Evolutionary conservation across 2,329 filamentous ascomycete genomes (phyloP).

Genomic region (Colletotrichum orchidophilum): DNA sequence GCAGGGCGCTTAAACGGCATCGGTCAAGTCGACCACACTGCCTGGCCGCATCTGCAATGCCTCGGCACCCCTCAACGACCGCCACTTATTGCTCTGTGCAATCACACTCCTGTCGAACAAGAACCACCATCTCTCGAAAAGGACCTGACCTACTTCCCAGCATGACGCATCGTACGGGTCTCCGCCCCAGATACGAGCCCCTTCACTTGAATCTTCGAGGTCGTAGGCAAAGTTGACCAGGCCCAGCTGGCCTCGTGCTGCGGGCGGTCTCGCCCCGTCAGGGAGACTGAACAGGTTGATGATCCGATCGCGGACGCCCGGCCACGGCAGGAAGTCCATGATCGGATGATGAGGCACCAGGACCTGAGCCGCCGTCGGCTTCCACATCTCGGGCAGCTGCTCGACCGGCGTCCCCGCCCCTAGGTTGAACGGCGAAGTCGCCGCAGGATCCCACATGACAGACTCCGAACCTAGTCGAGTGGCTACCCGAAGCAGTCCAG

Average conservation of each 20-base stretch:
- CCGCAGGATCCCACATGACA: slow-evolving; percentile 56
- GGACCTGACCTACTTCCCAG: slow-evolving; percentile 68
- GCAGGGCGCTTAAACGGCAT: slow-evolving; percentile 5
- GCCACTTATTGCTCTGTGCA: slow-evolving; percentile 62
- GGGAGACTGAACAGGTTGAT: slow-evolving; percentile 62
- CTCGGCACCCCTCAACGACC: slow-evolving; percentile 55
- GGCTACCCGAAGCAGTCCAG: slow-evolving; percentile 57
- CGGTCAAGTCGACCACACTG: slow-evolving; percentile 9
- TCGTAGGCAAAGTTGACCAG: slow-evolving; percentile 65
- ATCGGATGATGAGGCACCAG: slow-evolving; percentile 64
- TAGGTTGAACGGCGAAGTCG: slow-evolving; percentile 56
- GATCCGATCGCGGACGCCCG: slow-evolving; percentile 59
- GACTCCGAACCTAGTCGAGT: slow-evolving; percentile 53
- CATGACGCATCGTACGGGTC: slow-evolving; percentile 57
- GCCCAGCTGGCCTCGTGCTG: slow-evolving; percentile 55
- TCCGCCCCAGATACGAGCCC: slow-evolving; percentile 57
- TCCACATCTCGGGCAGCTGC: slow-evolving; percentile 57
- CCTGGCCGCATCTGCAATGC: slow-evolving; percentile 17
- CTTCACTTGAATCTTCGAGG: slow-evolving; percentile 63
- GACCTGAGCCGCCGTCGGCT: slow-evolving; percentile 60
- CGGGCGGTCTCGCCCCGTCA: slow-evolving; percentile 55
- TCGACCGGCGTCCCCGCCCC: slow-evolving; percentile 42
- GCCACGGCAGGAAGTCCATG: slow-evolving; percentile 68
- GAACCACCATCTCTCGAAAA: slow-evolving; percentile 71
- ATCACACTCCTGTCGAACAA: slow-evolving; percentile 63